Conservation (phyloP, 2,329 filamentous ascomycete species). For the Phialocephala sp. region DNA sequence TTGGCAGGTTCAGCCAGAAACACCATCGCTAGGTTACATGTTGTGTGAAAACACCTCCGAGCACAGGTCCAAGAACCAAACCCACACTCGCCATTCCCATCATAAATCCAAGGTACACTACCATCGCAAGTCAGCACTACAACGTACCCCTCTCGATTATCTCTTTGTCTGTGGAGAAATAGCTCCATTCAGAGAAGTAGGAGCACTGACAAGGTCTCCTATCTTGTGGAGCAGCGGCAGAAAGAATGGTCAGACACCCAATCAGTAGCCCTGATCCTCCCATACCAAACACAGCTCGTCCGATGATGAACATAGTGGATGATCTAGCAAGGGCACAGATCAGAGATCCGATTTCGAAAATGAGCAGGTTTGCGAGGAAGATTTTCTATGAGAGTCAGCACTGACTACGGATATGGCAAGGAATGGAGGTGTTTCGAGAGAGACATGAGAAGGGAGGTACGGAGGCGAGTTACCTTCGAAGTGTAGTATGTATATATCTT, state of each 20-base stretch:
- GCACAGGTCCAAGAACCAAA: constrained; percentile 10
- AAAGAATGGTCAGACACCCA: constrained; percentile 31
- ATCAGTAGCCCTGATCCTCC: constrained; percentile 41
- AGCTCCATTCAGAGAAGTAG: not conserved
- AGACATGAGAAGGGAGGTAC: not conserved
- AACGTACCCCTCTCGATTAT: not conserved
- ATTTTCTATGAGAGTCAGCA: not conserved
- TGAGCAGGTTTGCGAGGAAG: constrained; percentile 37
- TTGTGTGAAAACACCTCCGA: constrained; percentile 21
- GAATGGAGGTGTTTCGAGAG: not conserved
- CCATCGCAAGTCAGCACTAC: constrained; percentile 25
- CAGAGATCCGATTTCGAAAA: constrained; percentile 45
- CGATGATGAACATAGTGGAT: constrained; percentile 44
- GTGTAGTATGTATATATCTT: constrained; percentile 29
- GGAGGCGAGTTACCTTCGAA: constrained; percentile 20
- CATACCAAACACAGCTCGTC: constrained; percentile 41
- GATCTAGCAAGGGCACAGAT: constrained; percentile 45
- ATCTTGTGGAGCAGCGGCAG: not conserved
- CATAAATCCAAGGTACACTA: constrained; percentile 39
- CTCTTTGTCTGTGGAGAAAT: not conserved
- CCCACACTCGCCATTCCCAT: constrained; percentile 22
- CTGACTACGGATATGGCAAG: too few species aligned
- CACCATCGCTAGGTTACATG: constrained; percentile 22
- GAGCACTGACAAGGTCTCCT: constrained; percentile 10
- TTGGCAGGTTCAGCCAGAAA: constrained; percentile 25